phyloP scores from a whole-genome alignment of 495 filamentous ascomycete species.

The Rhizodiscina lignyota region DNA sequence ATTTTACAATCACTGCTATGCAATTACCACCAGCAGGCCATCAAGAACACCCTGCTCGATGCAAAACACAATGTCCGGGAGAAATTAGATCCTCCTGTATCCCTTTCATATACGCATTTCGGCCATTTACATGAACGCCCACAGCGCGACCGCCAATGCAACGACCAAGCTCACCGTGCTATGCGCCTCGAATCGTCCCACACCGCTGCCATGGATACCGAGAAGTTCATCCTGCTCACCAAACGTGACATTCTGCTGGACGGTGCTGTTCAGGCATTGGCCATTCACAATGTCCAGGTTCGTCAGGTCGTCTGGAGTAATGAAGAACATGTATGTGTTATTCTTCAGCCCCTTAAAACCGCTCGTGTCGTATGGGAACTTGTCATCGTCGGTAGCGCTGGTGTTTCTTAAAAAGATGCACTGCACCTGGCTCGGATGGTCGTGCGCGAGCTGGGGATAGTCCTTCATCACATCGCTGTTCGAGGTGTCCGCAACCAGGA shows the following conservation, averaged over 20 bases:
- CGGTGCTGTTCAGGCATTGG: constrained; percentile 44
- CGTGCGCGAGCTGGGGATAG: constrained; percentile 47
- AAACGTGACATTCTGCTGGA: constrained; percentile 54
- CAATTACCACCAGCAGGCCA: too few relatives aligned
- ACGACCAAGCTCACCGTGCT: too few relatives aligned
- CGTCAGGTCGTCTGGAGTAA: constrained; percentile 47
- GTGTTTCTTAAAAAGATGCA: constrained; percentile 71
- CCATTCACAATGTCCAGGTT: constrained; percentile 53
- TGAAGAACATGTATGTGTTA: constrained; percentile 64
- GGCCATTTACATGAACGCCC: too few relatives aligned
- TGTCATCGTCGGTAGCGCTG: constrained; percentile 42
- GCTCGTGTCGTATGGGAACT: constrained; percentile 58
- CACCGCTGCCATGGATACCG: constrained; percentile 9
- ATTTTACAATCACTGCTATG: too few relatives aligned
- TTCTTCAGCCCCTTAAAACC: constrained; percentile 49
- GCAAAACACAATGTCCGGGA: too few relatives aligned
- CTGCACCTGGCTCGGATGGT: constrained; percentile 54
- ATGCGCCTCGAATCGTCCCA: too few relatives aligned
- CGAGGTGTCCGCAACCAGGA: constrained; percentile 60
- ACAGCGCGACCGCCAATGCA: too few relatives aligned
- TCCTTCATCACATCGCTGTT: constrained; percentile 64
- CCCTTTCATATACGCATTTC: too few relatives aligned
- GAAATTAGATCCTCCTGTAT: too few relatives aligned
- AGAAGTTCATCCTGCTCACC: constrained; percentile 44
- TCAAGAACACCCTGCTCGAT: too few relatives aligned